These are phyloP conservation scores for Ottelia alismoides DNA, from an alignment of 106 monocot species.

Conservation along the genomic window DNA sequence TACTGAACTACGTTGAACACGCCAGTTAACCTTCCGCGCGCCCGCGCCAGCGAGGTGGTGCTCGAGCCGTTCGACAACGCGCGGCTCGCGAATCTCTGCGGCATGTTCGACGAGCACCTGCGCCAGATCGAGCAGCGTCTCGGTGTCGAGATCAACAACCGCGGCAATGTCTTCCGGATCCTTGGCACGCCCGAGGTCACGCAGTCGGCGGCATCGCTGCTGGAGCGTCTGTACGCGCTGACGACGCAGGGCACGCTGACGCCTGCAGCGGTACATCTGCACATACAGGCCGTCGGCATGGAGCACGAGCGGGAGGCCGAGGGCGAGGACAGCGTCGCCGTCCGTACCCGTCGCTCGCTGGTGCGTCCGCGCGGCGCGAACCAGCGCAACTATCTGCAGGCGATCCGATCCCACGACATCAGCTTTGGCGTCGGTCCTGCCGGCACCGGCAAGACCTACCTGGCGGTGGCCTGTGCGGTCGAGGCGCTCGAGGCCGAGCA, in stretches of 20 bases:
- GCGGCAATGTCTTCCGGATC: background rate
- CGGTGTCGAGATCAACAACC: background rate
- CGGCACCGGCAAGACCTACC: slow-evolving; percentile 2
- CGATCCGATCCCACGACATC: background rate
- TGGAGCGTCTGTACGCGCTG: background rate
- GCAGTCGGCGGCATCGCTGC: background rate
- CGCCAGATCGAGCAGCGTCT: background rate
- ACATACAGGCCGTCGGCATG: background rate
- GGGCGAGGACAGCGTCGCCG: too few relatives aligned
- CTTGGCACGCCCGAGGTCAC: too few relatives aligned
- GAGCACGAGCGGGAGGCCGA: background rate
- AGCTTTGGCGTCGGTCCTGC: slow-evolving; percentile 2
- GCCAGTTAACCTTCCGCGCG: background rate
- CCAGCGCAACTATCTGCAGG: background rate
- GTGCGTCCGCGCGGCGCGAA: background rate
- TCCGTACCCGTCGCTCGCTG: background rate
- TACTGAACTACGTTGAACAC: background rate
- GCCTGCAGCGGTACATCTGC: background rate
- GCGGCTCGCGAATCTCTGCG: background rate
- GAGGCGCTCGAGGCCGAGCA: too few relatives aligned
- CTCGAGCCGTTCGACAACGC: background rate
- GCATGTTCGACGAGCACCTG: background rate
- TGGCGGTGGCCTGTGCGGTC: too few relatives aligned
- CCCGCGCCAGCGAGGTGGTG: too few relatives aligned
- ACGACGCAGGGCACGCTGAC: background rate